Evolutionary conservation across 164 flowering plant genomes (phyloP).

Genomic region (Litsea cubeba): DNA sequence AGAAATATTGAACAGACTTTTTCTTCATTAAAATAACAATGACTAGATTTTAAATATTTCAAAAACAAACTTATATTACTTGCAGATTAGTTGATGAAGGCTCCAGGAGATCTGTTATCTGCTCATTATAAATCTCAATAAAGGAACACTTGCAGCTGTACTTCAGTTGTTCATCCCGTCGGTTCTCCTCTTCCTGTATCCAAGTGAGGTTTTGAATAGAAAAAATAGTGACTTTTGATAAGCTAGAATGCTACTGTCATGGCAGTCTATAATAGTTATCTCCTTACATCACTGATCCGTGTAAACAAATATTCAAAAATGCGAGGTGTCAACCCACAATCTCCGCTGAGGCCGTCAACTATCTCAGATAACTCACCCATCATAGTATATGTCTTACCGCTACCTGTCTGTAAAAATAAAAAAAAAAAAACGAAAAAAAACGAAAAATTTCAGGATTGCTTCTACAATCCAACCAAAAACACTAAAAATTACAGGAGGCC

Average conservation of each 20-base stretch:
- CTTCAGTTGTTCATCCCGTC: constrained; percentile 58
- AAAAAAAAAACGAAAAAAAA: constrained; percentile 7
- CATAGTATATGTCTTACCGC: constrained; percentile 97
- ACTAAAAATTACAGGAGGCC: constrained; percentile 1
- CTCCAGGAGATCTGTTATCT: constrained; percentile 85
- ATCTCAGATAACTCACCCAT: constrained; percentile 72
- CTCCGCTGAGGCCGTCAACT: constrained; percentile 44
- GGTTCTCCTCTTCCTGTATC: constrained; percentile 68
- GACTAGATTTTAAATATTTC: background rate
- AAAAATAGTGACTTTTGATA: background rate
- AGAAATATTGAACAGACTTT: background rate
- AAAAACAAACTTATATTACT: constrained; percentile 29
- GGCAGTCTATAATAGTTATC: background rate
- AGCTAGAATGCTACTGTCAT: background rate
- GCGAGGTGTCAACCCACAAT: constrained; percentile 85
- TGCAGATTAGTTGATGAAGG: constrained; percentile 81
- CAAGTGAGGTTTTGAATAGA: constrained; percentile 6
- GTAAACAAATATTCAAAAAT: constrained; percentile 72
- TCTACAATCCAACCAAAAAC: background rate
- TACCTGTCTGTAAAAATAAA: constrained; percentile 74
- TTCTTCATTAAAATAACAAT: background rate
- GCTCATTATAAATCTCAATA: constrained; percentile 93
- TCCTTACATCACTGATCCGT: constrained; percentile 51
- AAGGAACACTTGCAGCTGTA: constrained; percentile 91
- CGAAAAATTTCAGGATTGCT: background rate